Conservation (phyloP, 73 alveolate genomes). For the Paramecium pentaurelia region DNA sequence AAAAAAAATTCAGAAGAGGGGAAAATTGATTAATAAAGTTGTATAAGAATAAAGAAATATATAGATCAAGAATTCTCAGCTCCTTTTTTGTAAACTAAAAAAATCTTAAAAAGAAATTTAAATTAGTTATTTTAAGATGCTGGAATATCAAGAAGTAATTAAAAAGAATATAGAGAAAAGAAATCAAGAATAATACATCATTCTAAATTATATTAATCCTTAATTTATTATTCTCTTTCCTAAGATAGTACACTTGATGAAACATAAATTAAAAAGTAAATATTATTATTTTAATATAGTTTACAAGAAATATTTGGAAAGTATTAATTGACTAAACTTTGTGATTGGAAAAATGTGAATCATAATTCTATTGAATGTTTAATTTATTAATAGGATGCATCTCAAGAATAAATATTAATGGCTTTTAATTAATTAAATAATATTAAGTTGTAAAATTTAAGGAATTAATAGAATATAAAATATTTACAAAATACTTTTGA, state of each 20-base stretch:
- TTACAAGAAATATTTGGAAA: neutral
- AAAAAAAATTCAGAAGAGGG: neutral
- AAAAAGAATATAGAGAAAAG: neutral
- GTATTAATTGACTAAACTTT: neutral
- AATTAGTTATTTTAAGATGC: neutral
- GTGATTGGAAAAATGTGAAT: neutral
- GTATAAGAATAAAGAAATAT: neutral
- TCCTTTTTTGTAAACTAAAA: neutral
- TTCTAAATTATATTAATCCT: neutral
- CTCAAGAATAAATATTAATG: neutral
- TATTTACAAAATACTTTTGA: neutral
- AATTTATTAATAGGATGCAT: neutral
- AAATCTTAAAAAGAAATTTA: neutral
- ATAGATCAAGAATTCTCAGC: neutral
- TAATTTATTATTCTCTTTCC: neutral
- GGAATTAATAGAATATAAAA: neutral
- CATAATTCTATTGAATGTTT: neutral
- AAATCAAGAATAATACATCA: neutral
- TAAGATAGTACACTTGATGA: neutral
- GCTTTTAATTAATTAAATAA: neutral
- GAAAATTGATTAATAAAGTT: neutral
- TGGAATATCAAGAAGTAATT: neutral
- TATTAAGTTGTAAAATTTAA: neutral
- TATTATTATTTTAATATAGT: neutral
- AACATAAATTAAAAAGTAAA: neutral